phyloP scores from a whole-genome alignment of 495 filamentous ascomycete species.

The Aspergillus carlsbadensis region DNA sequence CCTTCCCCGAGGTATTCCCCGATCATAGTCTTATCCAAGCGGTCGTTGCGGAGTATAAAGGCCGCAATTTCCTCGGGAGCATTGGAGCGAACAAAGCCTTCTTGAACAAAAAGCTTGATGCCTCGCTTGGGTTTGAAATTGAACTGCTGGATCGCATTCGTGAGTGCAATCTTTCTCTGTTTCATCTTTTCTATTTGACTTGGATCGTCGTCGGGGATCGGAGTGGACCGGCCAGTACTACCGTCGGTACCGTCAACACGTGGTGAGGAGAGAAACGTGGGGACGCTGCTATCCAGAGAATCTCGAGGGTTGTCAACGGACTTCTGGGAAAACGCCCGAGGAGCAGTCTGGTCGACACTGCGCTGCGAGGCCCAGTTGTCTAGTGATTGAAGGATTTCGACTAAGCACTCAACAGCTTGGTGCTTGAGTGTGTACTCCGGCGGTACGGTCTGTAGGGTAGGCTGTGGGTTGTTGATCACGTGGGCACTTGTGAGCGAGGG shows the following conservation, averaged over 20 bases:
- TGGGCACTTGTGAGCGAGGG: slow-evolving; percentile 79
- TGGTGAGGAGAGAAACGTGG: slow-evolving; percentile 48
- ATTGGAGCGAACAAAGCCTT: slow-evolving; percentile 80
- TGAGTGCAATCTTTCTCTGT: slow-evolving; percentile 86
- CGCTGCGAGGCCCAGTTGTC: slow-evolving; percentile 89
- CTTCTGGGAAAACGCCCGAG: slow-evolving; percentile 54
- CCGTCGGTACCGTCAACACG: slow-evolving; percentile 53
- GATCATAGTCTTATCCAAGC: slow-evolving; percentile 84
- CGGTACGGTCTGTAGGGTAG: slow-evolving; percentile 62
- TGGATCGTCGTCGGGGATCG: slow-evolving; percentile 82
- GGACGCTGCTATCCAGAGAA: slow-evolving; percentile 70
- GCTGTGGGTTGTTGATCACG: slow-evolving; percentile 48
- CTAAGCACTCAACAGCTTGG: slow-evolving; percentile 80
- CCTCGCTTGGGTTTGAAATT: slow-evolving; percentile 98
- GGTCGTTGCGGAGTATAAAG: slow-evolving; percentile 73
- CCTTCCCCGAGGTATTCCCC: slow-evolving; percentile 96
- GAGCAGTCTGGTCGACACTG: slow-evolving; percentile 57
- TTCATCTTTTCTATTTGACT: slow-evolving; percentile 90
- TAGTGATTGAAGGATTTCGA: slow-evolving; percentile 83
- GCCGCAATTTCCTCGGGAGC: slow-evolving; percentile 77
- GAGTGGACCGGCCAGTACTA: slow-evolving; percentile 67
- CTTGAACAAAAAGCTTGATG: slow-evolving; percentile 75
- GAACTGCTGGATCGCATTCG: slow-evolving; percentile 85
- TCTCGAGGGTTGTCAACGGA: slow-evolving; percentile 76
- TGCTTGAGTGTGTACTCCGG: slow-evolving; percentile 86